Conservation (phyloP, 148 eudicot species). For the Hydrangea macrophylla region DNA sequence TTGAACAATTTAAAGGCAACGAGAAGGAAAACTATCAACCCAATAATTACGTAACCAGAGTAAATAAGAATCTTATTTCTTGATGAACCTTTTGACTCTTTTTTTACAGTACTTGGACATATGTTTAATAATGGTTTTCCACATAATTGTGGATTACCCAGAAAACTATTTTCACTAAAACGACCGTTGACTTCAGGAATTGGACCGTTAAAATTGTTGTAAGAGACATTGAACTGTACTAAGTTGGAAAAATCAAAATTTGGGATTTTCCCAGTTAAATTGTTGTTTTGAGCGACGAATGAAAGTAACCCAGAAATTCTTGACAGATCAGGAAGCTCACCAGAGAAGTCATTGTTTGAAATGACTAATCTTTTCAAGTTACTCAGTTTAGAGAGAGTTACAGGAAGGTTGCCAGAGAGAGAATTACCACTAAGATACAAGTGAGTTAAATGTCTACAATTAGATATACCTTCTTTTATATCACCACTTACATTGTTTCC, state of each 20-base stretch:
- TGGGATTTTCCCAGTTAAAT: constrained; percentile 31
- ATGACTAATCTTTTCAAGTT: constrained; percentile 36
- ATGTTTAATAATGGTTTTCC: constrained; percentile 29
- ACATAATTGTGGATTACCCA: constrained; percentile 43
- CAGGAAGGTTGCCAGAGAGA: constrained; percentile 35
- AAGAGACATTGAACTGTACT: constrained; percentile 35
- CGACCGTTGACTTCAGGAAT: constrained; percentile 27
- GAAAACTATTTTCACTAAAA: constrained; percentile 29
- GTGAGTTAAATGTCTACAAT: constrained; percentile 29
- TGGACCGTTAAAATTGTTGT: constrained; percentile 39
- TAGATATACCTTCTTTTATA: constrained; percentile 29
- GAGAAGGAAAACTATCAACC: constrained; percentile 17
- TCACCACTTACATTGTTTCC: constrained; percentile 33
- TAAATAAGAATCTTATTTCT: constrained; percentile 19
- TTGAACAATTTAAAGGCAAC: constrained; percentile 15
- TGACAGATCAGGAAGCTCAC: constrained; percentile 34
- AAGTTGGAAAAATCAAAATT: constrained; percentile 29
- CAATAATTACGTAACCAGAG: constrained; percentile 25
- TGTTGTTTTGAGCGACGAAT: constrained; percentile 35
- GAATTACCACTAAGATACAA: constrained; percentile 31
- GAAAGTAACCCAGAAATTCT: constrained; percentile 34
- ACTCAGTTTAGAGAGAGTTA: constrained; percentile 16
- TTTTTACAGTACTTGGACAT: constrained; percentile 26
- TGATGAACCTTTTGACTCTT: constrained; percentile 5
- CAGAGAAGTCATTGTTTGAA: constrained; percentile 32